phyloP scores from a whole-genome alignment of 495 filamentous ascomycete genomes.

The Trichocladium uniseriatum region DNA sequence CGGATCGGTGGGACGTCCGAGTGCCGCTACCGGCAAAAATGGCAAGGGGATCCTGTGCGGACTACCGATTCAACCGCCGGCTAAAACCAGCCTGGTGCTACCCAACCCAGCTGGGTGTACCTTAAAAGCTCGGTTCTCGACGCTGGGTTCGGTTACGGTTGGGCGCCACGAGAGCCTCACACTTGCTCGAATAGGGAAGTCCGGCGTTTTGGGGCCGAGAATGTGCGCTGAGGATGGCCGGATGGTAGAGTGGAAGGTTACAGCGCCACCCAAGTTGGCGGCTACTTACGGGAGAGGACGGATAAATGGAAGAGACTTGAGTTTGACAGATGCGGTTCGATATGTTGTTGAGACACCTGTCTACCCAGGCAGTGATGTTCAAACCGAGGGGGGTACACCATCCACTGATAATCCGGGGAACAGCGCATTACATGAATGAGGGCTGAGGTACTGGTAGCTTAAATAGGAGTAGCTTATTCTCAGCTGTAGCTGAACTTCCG shows the following conservation, averaged over 20 bases:
- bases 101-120: too few relatives aligned
- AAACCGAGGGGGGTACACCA: not conserved
- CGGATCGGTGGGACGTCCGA: too few relatives aligned
- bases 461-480: too few relatives aligned
- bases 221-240: not conserved
- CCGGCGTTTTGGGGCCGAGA: constrained; percentile 2
- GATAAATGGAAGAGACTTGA: not conserved
- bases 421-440: too few relatives aligned
- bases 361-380: too few relatives aligned
- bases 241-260: not conserved
- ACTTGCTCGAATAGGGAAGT: constrained; percentile 5
- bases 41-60: not conserved
- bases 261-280: not conserved
- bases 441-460: too few relatives aligned
- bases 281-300: not conserved
- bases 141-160: not conserved
- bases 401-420: not conserved
- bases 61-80: constrained; percentile 20
- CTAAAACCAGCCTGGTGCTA: constrained; percentile 11
- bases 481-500: too few relatives aligned
- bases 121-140: too few relatives aligned
- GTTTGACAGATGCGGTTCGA: not conserved
- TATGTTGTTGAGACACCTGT: too few relatives aligned
- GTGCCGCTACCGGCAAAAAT: constrained; percentile 9
- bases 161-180: constrained; percentile 1